Percentiles rank a stretch among this genome's conserved stretches.
These are phyloP conservation scores for Streptanthus diversifolius DNA, from an alignment of 345 rosid genomes.

Conservation along the genomic window DNA sequence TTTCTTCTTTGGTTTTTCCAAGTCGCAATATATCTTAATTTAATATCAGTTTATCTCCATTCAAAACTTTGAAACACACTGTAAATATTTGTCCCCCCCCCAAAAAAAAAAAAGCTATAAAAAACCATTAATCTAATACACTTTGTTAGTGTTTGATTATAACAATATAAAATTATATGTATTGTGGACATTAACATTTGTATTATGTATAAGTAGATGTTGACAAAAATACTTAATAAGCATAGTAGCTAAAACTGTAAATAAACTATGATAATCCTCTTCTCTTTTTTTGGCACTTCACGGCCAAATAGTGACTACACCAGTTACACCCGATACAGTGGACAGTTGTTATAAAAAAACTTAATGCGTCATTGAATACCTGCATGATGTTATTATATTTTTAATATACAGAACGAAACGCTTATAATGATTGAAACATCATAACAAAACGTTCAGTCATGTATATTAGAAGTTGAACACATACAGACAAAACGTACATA, in stretches of 20 bases:
- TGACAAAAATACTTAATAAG: not conserved
- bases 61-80: not conserved
- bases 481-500: not conserved
- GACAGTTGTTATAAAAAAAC: slow-evolving; percentile 16
- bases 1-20: not conserved
- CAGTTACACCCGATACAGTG: not conserved
- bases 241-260: not conserved
- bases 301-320: slow-evolving; percentile 6
- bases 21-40: not conserved
- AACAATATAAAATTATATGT: not conserved
- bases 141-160: not conserved
- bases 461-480: not conserved
- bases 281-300: not conserved
- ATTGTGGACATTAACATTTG: not conserved
- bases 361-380: slow-evolving; percentile 14
- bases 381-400: slow-evolving; percentile 1
- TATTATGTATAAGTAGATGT: not conserved
- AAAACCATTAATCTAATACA: not conserved
- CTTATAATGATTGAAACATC: not conserved
- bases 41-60: not conserved
- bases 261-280: not conserved
- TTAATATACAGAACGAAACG: not conserved
- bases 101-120: too few relatives aligned
- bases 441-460: not conserved
- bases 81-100: not conserved